Percentiles rank a stretch among this genome's conserved stretches.
These are phyloP conservation scores for Paramyrothecium sp. DNA, from an alignment of 2,329 filamentous ascomycete species.

Conservation along the genomic window DNA sequence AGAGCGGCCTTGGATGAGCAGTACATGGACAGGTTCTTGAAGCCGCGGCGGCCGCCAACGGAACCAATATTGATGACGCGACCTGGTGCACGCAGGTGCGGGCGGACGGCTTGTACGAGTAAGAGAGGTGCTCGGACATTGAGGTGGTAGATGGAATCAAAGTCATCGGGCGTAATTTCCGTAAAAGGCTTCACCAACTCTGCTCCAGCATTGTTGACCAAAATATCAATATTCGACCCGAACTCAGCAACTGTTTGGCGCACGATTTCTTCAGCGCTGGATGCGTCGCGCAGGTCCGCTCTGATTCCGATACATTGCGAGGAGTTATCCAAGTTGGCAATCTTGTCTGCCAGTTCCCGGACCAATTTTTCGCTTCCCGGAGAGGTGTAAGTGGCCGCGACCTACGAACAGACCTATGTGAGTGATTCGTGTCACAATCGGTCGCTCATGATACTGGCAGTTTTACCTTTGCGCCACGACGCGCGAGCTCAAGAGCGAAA, in stretches of 20 bases:
- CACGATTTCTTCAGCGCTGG: conserved; percentile 28
- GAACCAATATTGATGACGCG: conserved; percentile 61
- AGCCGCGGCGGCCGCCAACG: conserved; percentile 47
- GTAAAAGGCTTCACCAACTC: neutral
- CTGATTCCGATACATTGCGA: conserved; percentile 11
- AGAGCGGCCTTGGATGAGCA: conserved; percentile 58
- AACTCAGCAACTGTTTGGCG: conserved; percentile 17
- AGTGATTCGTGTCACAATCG: too few species aligned
- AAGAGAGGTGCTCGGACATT: conserved; percentile 56
- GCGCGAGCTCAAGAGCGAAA: conserved; percentile 18
- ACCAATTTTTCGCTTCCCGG: conserved; percentile 8
- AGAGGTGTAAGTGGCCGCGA: conserved; percentile 17
- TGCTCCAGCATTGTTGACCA: conserved; percentile 37
- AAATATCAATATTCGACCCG: conserved; percentile 24
- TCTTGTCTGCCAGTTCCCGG: conserved; percentile 10
- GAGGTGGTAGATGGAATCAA: conserved; percentile 51
- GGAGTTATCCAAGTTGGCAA: conserved; percentile 5
- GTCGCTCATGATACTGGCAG: too few species aligned
- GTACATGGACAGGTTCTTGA: conserved; percentile 47
- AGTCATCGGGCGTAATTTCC: conserved; percentile 43
- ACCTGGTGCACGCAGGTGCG: conserved; percentile 41
- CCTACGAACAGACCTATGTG: conserved; percentile 5
- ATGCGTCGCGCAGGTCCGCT: conserved; percentile 16
- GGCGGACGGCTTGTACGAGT: conserved; percentile 51
- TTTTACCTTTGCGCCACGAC: conserved; percentile 17